Evolutionary conservation across 1,139 yeast species (phyloP).

Genomic region (Suhomyces atakaporum): DNA sequence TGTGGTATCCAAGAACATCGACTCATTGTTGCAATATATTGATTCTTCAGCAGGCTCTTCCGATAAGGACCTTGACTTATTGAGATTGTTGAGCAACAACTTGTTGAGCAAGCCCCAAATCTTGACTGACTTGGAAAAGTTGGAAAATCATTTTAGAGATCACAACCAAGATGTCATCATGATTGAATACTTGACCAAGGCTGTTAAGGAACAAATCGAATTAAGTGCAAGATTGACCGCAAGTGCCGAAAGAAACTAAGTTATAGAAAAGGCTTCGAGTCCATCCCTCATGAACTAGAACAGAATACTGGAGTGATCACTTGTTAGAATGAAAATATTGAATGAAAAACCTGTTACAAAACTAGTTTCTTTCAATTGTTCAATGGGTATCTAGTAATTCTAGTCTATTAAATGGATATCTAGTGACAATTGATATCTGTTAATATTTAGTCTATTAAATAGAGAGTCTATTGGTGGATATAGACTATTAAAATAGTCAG

Average conservation of each 20-base stretch:
- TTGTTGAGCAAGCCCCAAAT: conserved; percentile 61
- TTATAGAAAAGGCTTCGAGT: conserved; percentile 10
- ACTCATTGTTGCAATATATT: conserved; percentile 54
- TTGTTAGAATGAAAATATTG: no score
- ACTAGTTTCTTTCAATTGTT: no score
- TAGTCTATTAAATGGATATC: no score
- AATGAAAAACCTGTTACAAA: no score
- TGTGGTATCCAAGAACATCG: conserved; percentile 54
- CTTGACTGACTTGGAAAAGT: conserved; percentile 56
- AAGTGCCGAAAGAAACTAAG: conserved; percentile 22
- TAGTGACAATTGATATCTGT: no score
- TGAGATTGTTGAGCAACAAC: conserved; percentile 65
- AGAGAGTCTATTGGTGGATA: no score
- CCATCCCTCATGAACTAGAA: no score
- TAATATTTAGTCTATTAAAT: no score
- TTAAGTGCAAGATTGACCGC: conserved; percentile 75
- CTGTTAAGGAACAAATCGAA: conserved; percentile 84
- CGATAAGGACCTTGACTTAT: conserved; percentile 55
- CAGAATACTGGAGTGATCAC: no score
- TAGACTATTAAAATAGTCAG: no score
- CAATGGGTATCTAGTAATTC: no score
- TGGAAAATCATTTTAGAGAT: conserved; percentile 64
- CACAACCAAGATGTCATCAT: conserved; percentile 82
- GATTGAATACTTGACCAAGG: conserved; percentile 81
- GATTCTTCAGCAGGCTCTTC: conserved; percentile 42